Base-by-base conservation (phyloP, 768 basidiomycete species). In the Ephemerocybe angulata region DNA sequence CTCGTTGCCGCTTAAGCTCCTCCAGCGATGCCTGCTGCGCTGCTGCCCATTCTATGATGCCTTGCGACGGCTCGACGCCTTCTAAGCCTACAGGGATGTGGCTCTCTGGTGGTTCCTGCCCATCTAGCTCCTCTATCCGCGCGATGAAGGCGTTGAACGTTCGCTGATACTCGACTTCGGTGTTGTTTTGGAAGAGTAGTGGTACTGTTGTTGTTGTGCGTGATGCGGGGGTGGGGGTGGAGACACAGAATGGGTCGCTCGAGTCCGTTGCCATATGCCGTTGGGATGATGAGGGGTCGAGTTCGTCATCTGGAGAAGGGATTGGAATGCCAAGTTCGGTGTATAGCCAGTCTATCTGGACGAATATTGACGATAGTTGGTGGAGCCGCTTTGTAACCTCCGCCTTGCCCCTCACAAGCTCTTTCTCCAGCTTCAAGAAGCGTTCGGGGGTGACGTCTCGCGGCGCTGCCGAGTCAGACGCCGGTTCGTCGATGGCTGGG, bases 281-380 rank as follows among this genome's bases (percentile, higher is more conserved):
- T n/a, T n/a, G n/a, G n/a, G 61, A 55, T 21, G 60, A 58, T 50
- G 67, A 71, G 15, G 61, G 61, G 56, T 65, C 73, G 64, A 58
- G 67, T 60, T 65, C 65, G 53, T 82, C 80, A 17, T 82, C 81
- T 1, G 80, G 60, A 3, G 79, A 72, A 17, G 87, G 87, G 29
- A 86, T 77, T 2, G 77, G 54, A 31, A 93, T 81, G 24, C 90
- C 93, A 4, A 98, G 82, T 65, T 96, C 92, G 25, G 82, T 78
- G 60, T 92, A 82, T 15, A 95, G 71, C 82, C 86, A 89, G 65
- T 93, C 89, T 30, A 94, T 85, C 53, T 93, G 88, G 11, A 84
- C 69, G 58, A 93, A 83, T 29, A 81, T 76, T 8, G 72, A 70
- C 6, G 84, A 82, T 22, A 93, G 74, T 51, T 86, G 77, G 47